A percentile compares a stretch with the other conserved stretches of the same genome.
Evolutionary conservation across 164 flowering plant genomes (phyloP).

Genomic region (Umbilicus rupestris): DNA sequence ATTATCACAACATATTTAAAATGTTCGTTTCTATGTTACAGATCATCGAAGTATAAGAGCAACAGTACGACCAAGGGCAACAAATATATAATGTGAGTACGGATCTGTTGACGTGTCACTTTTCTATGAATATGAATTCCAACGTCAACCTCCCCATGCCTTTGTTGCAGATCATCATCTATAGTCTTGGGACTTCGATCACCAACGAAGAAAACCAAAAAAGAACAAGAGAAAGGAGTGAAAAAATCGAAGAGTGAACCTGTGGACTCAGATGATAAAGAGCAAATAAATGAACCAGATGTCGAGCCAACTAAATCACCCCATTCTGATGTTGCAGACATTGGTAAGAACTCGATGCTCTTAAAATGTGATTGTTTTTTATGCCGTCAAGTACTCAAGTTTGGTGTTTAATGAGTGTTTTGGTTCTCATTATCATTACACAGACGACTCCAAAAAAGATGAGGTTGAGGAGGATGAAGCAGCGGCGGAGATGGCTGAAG

Average conservation of each 20-base stretch:
- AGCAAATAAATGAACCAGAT: background rate
- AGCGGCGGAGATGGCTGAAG: slow-evolving; percentile 12
- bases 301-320: background rate
- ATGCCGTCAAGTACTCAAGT: no score
- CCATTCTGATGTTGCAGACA: background rate
- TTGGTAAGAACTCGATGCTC: background rate
- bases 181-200: slow-evolving; percentile 42
- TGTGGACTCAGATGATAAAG: background rate
- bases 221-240: slow-evolving; percentile 5
- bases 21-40: slow-evolving; percentile 14
- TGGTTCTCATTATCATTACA: background rate
- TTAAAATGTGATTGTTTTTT: background rate
- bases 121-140: background rate
- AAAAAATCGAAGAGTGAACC: background rate
- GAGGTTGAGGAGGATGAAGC: background rate
- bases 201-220: slow-evolving; percentile 32
- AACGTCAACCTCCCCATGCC: slow-evolving; percentile 4
- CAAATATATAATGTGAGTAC: slow-evolving; percentile 41
- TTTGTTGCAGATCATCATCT: slow-evolving; percentile 20
- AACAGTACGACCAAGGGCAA: slow-evolving; percentile 22
- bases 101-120: background rate
- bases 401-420: background rate
- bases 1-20: background rate
- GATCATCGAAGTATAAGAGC: slow-evolving; percentile 31
- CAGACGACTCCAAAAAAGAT: background rate